A percentile compares a stretch with the other conserved stretches of the same genome.
These are phyloP conservation scores for Entrophospora sp. DNA, from an alignment of 192 early-diverging fungal species.

Conservation along the genomic window DNA sequence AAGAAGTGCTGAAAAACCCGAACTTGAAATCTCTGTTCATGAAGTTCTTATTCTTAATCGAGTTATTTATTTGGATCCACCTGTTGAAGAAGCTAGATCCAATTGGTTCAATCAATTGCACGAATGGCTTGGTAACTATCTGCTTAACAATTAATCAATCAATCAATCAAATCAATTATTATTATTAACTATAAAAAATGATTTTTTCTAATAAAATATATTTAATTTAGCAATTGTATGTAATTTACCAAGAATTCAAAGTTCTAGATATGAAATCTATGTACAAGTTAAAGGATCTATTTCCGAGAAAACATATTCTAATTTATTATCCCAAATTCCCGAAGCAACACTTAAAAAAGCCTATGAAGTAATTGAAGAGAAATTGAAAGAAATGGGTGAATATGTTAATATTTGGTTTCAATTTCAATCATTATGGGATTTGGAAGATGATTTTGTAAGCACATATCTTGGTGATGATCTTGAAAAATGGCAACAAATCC, in stretches of 20 bases:
- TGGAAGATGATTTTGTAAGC: slow-evolving; percentile 80
- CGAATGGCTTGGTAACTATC: slow-evolving; percentile 60
- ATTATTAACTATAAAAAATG: too few relatives aligned
- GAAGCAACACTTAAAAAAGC: slow-evolving; percentile 62
- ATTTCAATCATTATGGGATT: slow-evolving; percentile 98
- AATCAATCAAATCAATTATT: too few relatives aligned
- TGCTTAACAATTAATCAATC: background rate
- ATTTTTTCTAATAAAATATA: background rate
- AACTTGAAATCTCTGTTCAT: slow-evolving; percentile 66
- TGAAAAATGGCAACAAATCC: slow-evolving; percentile 83
- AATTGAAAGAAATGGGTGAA: slow-evolving; percentile 61
- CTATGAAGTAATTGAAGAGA: slow-evolving; percentile 76
- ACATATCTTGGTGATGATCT: slow-evolving; percentile 81
- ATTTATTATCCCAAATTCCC: slow-evolving; percentile 62
- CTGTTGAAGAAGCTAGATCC: slow-evolving; percentile 86
- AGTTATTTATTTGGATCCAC: slow-evolving; percentile 93
- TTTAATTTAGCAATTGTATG: slow-evolving; percentile 58
- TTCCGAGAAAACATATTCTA: slow-evolving; percentile 53
- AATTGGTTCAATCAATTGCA: slow-evolving; percentile 88
- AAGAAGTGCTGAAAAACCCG: slow-evolving; percentile 49
- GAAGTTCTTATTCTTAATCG: slow-evolving; percentile 90
- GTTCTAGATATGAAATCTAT: slow-evolving; percentile 83
- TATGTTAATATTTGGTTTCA: slow-evolving; percentile 95
- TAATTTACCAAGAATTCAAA: slow-evolving; percentile 73
- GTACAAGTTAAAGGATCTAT: slow-evolving; percentile 50